Conservation (phyloP, 352 stramenopile genomes). For the Phytophthora pini region DNA sequence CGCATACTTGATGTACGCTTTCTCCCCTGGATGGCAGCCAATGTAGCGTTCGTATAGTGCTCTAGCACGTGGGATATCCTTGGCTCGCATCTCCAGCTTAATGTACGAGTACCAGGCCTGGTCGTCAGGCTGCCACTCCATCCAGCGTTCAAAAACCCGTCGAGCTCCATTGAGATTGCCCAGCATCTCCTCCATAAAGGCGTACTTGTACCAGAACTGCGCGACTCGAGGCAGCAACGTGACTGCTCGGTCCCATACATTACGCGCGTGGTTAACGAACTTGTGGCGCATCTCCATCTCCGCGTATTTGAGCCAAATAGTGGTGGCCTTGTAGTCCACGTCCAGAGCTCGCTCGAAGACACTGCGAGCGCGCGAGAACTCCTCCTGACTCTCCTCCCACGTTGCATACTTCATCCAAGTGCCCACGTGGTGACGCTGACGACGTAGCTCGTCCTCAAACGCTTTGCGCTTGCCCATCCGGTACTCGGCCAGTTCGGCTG, state of each 20-base stretch:
- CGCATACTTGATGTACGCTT: slow-evolving; percentile 98
- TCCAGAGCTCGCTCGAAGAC: slow-evolving; percentile 98
- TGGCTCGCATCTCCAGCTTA: slow-evolving; percentile 97
- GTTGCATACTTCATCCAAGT: slow-evolving; percentile 99
- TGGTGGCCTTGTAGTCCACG: slow-evolving; percentile 95
- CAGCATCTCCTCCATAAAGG: slow-evolving; percentile 99
- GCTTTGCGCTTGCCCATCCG: slow-evolving; percentile 92
- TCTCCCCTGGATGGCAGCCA: slow-evolving; percentile 87
- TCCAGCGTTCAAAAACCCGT: slow-evolving; percentile 97
- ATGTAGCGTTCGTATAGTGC: slow-evolving; percentile 96
- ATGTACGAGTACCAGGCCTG: slow-evolving; percentile 99
- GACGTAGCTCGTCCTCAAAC: slow-evolving; percentile 97
- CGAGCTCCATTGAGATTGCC: slow-evolving; percentile 94
- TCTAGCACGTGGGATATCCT: slow-evolving; percentile 86
- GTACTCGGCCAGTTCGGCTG: slow-evolving; percentile 93
- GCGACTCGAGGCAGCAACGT: slow-evolving; percentile 96
- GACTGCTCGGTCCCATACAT: slow-evolving; percentile 95
- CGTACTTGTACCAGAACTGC: slow-evolving; percentile 99
- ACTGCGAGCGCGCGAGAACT: slow-evolving; percentile 96
- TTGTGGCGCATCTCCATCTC: slow-evolving; percentile 99
- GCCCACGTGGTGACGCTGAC: slow-evolving; percentile 94
- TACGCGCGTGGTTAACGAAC: slow-evolving; percentile 99
- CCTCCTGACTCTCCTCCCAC: slow-evolving; percentile 98
- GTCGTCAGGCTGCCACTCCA: slow-evolving; percentile 98
- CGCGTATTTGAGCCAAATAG: slow-evolving; percentile 98